A percentile compares a stretch with the other conserved stretches of the same genome.
These are phyloP conservation scores for Aspergillus novoparasiticus DNA, from an alignment of 2,329 filamentous ascomycete genomes.

Conservation along the genomic window DNA sequence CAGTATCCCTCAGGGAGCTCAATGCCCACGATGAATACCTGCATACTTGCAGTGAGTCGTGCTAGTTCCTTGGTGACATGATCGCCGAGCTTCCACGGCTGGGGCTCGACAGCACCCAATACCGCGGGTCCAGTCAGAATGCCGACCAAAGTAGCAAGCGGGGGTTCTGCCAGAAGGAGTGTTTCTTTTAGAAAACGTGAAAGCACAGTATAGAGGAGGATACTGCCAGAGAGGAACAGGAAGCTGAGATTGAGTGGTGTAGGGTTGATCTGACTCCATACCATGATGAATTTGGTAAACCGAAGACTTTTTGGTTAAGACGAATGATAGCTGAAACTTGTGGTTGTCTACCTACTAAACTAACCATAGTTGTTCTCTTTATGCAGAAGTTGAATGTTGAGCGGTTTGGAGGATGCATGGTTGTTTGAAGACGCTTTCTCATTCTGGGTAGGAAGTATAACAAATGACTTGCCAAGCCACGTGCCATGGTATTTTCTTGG, in stretches of 20 bases:
- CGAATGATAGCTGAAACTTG: background rate
- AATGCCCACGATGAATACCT: slow-evolving; percentile 1
- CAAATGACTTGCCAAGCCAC: background rate
- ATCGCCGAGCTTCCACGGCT: background rate
- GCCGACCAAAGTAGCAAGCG: background rate
- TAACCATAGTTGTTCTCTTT: background rate
- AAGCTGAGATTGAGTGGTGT: slow-evolving; percentile 1
- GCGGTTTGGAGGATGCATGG: background rate
- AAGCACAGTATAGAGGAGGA: background rate
- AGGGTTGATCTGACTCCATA: background rate
- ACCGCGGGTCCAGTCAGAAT: background rate
- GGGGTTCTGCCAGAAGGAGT: background rate
- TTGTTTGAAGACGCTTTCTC: background rate
- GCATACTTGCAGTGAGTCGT: background rate
- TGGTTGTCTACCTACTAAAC: background rate
- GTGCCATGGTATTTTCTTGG: background rate
- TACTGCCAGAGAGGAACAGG: background rate
- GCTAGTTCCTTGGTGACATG: background rate
- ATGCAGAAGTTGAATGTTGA: background rate
- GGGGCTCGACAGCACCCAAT: background rate
- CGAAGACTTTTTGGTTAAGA: background rate
- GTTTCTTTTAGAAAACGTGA: slow-evolving; percentile 1
- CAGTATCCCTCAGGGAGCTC: background rate
- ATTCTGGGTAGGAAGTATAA: background rate
- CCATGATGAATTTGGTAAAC: background rate